Percentiles rank a stretch among this genome's conserved stretches.
Conservation (phyloP, 2,329 filamentous ascomycete species). For the Bipolaris oryzae region DNA sequence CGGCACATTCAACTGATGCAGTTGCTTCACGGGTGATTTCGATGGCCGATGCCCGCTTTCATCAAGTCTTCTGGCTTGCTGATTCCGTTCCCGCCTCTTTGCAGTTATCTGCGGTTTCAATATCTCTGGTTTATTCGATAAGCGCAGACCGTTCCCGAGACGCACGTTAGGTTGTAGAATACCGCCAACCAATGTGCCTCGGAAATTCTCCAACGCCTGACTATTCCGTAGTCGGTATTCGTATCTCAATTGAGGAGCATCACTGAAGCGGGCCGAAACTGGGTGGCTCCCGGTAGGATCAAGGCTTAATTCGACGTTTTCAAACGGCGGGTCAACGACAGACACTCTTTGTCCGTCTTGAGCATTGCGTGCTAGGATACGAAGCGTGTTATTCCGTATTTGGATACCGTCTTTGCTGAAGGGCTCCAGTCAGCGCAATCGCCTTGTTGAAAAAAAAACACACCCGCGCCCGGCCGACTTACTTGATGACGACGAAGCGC, state of each 20-base stretch:
- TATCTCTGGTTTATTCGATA: constrained; percentile 7
- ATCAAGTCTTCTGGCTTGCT: not conserved
- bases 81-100: constrained; percentile 1
- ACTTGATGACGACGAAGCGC: constrained; percentile 23
- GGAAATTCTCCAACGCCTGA: constrained; percentile 20
- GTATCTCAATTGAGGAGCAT: constrained; percentile 1
- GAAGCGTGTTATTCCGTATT: not conserved
- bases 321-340: constrained; percentile 13
- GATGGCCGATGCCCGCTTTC: not conserved
- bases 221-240: not conserved
- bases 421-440: not conserved
- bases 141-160: constrained; percentile 20
- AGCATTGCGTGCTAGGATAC: constrained; percentile 20
- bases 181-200: constrained; percentile 28
- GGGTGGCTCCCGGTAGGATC: constrained; percentile 4
- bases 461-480: not conserved
- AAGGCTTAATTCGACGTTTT: constrained; percentile 11
- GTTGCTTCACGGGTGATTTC: not conserved
- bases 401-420: constrained; percentile 9
- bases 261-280: constrained; percentile 6
- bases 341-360: constrained; percentile 11
- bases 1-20: not conserved
- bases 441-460: too few species aligned
- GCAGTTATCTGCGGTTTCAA: constrained; percentile 1
- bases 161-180: constrained; percentile 30